phyloP scores from a whole-genome alignment of 2,329 filamentous ascomycete species.

The Aspergillus texensis region DNA sequence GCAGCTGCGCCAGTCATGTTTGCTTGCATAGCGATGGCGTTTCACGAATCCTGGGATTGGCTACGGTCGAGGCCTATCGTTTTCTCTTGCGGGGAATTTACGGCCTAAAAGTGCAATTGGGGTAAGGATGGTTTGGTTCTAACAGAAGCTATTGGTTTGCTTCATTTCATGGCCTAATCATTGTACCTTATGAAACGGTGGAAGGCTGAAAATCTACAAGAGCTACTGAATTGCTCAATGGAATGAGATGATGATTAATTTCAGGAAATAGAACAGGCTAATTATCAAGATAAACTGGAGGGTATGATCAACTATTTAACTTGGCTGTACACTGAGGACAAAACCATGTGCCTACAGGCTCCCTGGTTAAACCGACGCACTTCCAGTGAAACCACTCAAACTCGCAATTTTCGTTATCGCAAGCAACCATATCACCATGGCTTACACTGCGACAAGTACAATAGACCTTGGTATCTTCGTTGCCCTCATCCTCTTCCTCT shows the following conservation, averaged over 20 bases:
- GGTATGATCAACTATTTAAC: slow-evolving; percentile 35
- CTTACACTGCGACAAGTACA: slow-evolving; percentile 68
- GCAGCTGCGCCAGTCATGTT: slow-evolving; percentile 17
- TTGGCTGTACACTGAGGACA: slow-evolving; percentile 55
- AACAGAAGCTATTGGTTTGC: slow-evolving; percentile 1
- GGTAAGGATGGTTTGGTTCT: slow-evolving; percentile 2
- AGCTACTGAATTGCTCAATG: background rate
- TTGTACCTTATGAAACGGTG: slow-evolving; percentile 3
- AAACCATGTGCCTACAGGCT: slow-evolving; percentile 62
- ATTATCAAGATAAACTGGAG: background rate
- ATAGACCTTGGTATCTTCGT: slow-evolving; percentile 64
- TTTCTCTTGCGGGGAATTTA: slow-evolving; percentile 16
- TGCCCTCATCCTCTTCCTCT: slow-evolving; percentile 53
- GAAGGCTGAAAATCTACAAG: background rate
- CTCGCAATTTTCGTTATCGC: slow-evolving; percentile 66
- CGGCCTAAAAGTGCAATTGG: slow-evolving; percentile 7
- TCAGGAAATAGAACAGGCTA: background rate
- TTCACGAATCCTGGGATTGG: slow-evolving; percentile 23
- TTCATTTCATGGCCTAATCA: slow-evolving; percentile 4
- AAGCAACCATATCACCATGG: slow-evolving; percentile 69
- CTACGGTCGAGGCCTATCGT: slow-evolving; percentile 8
- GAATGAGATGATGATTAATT: background rate
- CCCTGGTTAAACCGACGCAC: slow-evolving; percentile 63
- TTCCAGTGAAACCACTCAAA: slow-evolving; percentile 70
- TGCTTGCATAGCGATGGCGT: slow-evolving; percentile 46